A percentile compares a stretch with the other conserved stretches of the same genome.
Evolutionary conservation across 148 eudicot species (phyloP).

Genomic region (Mesembryanthemum crystallinum): DNA sequence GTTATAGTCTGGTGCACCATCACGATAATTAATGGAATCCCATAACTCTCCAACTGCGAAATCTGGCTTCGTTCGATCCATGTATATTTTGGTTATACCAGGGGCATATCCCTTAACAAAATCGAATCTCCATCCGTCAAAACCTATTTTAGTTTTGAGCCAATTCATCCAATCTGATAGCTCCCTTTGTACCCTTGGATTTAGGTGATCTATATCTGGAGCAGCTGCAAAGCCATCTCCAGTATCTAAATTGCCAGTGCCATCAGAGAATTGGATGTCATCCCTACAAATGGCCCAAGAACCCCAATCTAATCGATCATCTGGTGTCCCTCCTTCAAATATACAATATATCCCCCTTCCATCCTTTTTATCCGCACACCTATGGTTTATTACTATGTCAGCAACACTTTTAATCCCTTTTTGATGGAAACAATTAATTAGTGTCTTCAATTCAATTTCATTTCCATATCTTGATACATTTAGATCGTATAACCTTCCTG

Average conservation of each 20-base stretch:
- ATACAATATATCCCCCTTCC: conserved; percentile 58
- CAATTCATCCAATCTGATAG: conserved; percentile 73
- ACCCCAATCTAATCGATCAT: conserved; percentile 72
- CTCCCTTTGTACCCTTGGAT: conserved; percentile 53
- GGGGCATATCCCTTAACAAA: conserved; percentile 63
- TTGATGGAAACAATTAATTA: conserved; percentile 38
- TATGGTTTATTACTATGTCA: conserved; percentile 65
- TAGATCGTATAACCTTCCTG: conserved; percentile 68
- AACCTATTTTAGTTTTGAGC: conserved; percentile 39
- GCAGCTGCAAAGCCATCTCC: conserved; percentile 47
- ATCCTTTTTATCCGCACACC: conserved; percentile 37
- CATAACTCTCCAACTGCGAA: conserved; percentile 50
- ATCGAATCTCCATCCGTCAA: conserved; percentile 63
- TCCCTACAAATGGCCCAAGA: conserved; percentile 53
- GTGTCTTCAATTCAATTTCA: conserved; percentile 31
- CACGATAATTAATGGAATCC: conserved; percentile 37
- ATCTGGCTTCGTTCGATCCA: conserved; percentile 39
- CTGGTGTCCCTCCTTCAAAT: conserved; percentile 73
- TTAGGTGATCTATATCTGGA: conserved; percentile 73
- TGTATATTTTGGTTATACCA: conserved; percentile 39
- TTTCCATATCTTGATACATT: conserved; percentile 58
- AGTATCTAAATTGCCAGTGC: conserved; percentile 56
- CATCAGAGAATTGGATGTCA: conserved; percentile 55
- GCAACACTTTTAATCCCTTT: conserved; percentile 56
- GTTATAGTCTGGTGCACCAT: conserved; percentile 45